Percentiles rank a stretch among this genome's conserved stretches.
Evolutionary conservation across 1,284 basidiomycete genomes (phyloP).

Genomic region (Earliella scabrosa): DNA sequence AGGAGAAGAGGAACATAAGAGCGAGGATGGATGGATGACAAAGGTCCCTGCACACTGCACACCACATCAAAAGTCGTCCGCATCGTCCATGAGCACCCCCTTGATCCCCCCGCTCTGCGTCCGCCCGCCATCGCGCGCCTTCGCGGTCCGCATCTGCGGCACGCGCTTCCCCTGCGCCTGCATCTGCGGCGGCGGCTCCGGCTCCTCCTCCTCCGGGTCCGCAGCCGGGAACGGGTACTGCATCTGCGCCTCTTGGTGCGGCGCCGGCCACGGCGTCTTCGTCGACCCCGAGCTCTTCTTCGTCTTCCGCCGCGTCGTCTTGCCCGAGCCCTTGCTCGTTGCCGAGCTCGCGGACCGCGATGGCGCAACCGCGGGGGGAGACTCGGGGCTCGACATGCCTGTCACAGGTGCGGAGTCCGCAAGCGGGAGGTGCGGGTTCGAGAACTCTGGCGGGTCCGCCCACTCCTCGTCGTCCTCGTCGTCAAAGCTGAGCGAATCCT

Average conservation of each 20-base stretch:
- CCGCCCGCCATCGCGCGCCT: constrained; percentile 75
- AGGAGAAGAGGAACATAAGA: background rate
- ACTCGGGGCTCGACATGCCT: constrained; percentile 4
- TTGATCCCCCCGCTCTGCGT: constrained; percentile 83
- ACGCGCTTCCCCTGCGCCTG: constrained; percentile 36
- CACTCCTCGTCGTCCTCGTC: constrained; percentile 70
- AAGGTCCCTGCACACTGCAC: background rate
- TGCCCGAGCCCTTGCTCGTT: constrained; percentile 26
- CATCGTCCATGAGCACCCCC: constrained; percentile 50
- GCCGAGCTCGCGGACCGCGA: constrained; percentile 34
- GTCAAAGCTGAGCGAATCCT: constrained; percentile 31
- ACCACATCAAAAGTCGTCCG: constrained; percentile 36
- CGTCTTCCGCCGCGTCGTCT: constrained; percentile 29
- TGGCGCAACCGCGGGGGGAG: constrained; percentile 15
- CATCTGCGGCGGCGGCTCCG: constrained; percentile 14
- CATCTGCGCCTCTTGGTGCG: constrained; percentile 30
- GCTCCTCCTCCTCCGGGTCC: constrained; percentile 41
- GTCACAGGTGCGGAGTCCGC: constrained; percentile 16
- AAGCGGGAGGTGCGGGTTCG: constrained; percentile 38
- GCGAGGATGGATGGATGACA: background rate
- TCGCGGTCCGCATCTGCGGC: constrained; percentile 63
- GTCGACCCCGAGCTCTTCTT: constrained; percentile 26
- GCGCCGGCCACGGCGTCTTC: constrained; percentile 19
- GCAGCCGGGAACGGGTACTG: constrained; percentile 67
- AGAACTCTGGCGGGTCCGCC: constrained; percentile 53